Evolutionary conservation across 2,329 filamentous ascomycete species (phyloP).

Genomic region (Pseudonectria foliicola): DNA sequence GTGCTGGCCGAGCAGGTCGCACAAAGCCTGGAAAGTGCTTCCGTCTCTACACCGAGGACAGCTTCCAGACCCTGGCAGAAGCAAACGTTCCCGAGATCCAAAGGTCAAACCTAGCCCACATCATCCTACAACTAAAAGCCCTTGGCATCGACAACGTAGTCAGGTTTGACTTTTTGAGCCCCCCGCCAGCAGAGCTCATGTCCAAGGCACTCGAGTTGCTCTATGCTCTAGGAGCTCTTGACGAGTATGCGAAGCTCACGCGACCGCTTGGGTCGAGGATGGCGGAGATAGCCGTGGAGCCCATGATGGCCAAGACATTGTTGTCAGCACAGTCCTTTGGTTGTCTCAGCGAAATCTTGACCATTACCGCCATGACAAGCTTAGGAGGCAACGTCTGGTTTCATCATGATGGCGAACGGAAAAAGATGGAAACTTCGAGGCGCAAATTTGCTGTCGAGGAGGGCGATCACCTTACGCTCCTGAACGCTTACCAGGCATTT

Average conservation of each 20-base stretch:
- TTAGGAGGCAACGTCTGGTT: slow-evolving; percentile 80
- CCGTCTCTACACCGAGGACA: slow-evolving; percentile 76
- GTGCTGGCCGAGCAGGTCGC: slow-evolving; percentile 82
- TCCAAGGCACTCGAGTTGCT: slow-evolving; percentile 81
- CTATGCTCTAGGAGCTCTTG: slow-evolving; percentile 77
- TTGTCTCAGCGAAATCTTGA: slow-evolving; percentile 79
- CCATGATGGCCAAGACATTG: slow-evolving; percentile 90
- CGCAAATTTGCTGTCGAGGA: slow-evolving; percentile 86
- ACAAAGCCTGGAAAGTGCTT: slow-evolving; percentile 92
- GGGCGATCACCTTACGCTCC: slow-evolving; percentile 84
- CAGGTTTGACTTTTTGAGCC: slow-evolving; percentile 80
- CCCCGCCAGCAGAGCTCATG: slow-evolving; percentile 79
- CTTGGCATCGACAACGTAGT: slow-evolving; percentile 92
- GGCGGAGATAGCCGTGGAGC: slow-evolving; percentile 88
- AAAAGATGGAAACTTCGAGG: slow-evolving; percentile 63
- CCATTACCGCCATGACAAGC: slow-evolving; percentile 90
- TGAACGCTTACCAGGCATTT: slow-evolving; percentile 92
- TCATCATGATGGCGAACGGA: slow-evolving; percentile 69
- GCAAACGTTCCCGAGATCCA: slow-evolving; percentile 85
- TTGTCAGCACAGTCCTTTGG: slow-evolving; percentile 67
- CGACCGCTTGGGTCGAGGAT: slow-evolving; percentile 81
- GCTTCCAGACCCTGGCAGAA: slow-evolving; percentile 58
- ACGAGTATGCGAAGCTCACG: slow-evolving; percentile 85
- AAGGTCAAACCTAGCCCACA: slow-evolving; percentile 80
- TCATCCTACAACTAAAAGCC: slow-evolving; percentile 86